phyloP scores from a whole-genome alignment of 2,329 filamentous ascomycete species.

The Colletotrichum coccodes region DNA sequence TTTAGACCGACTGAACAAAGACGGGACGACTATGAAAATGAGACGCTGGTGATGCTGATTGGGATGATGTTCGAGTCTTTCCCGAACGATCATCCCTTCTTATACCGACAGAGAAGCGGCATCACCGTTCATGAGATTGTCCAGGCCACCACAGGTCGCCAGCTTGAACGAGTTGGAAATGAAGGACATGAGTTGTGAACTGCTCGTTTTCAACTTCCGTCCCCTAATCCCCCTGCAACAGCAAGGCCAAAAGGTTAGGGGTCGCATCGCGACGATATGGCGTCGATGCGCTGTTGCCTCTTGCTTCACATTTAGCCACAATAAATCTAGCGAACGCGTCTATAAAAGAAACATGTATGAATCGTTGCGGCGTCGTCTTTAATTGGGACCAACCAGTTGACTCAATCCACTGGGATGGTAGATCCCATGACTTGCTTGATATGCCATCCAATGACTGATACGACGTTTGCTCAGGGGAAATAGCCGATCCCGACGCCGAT shows the following conservation, averaged over 20 bases:
- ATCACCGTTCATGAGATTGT: neutral
- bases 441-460: neutral
- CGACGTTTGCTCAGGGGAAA: neutral
- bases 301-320: conserved; percentile 12
- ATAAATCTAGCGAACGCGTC: neutral
- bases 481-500: neutral
- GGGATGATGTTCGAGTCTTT: neutral
- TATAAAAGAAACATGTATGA: neutral
- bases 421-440: neutral
- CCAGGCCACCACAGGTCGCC: neutral
- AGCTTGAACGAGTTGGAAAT: neutral
- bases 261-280: neutral
- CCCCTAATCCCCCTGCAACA: neutral
- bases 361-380: neutral
- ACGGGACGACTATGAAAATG: neutral
- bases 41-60: neutral
- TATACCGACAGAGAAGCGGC: neutral
- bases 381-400: neutral
- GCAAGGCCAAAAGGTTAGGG: neutral
- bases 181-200: neutral
- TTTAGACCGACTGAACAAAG: neutral
- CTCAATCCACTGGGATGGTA: neutral
- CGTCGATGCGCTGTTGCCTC: neutral
- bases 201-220: neutral
- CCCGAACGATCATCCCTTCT: neutral